These are phyloP conservation scores for Lactifluus hygrophoroides DNA, from an alignment of 768 basidiomycete species.

Conservation along the genomic window DNA sequence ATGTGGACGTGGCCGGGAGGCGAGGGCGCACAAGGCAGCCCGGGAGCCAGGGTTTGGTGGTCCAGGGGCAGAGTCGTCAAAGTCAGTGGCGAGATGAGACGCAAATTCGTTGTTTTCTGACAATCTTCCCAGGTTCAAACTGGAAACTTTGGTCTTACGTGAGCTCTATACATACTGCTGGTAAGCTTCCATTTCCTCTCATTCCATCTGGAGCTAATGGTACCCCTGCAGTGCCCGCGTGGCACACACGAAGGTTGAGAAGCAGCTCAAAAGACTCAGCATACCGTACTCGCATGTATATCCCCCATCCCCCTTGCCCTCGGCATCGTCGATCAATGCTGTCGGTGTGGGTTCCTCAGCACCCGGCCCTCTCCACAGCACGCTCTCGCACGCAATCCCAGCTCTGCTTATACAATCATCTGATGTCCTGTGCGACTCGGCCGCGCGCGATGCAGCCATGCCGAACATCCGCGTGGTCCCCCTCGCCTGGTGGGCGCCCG, in stretches of 20 bases:
- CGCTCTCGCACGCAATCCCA: constrained; percentile 69
- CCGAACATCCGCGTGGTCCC: constrained; percentile 85
- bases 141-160: constrained; percentile 64
- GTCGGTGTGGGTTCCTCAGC: constrained; percentile 28
- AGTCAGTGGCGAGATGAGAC: constrained; percentile 1
- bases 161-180: constrained; percentile 86
- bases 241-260: constrained; percentile 82
- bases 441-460: constrained; percentile 88
- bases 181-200: constrained; percentile 32
- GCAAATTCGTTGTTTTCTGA: neutral
- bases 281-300: constrained; percentile 75
- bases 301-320: constrained; percentile 35
- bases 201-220: neutral
- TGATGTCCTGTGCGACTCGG: constrained; percentile 73
- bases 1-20: constrained; percentile 30
- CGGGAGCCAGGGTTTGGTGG: constrained; percentile 19
- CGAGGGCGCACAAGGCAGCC: constrained; percentile 25
- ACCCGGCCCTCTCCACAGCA: constrained; percentile 55
- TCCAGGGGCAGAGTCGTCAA: constrained; percentile 1
- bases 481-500: constrained; percentile 77
- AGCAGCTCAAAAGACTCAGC: constrained; percentile 72
- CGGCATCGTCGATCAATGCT: constrained; percentile 20
- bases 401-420: constrained; percentile 75
- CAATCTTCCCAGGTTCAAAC: constrained; percentile 39
- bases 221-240: constrained; percentile 61